phyloP scores from a whole-genome alignment of 2,329 filamentous ascomycete species.

The Colletotrichum noveboracense region DNA sequence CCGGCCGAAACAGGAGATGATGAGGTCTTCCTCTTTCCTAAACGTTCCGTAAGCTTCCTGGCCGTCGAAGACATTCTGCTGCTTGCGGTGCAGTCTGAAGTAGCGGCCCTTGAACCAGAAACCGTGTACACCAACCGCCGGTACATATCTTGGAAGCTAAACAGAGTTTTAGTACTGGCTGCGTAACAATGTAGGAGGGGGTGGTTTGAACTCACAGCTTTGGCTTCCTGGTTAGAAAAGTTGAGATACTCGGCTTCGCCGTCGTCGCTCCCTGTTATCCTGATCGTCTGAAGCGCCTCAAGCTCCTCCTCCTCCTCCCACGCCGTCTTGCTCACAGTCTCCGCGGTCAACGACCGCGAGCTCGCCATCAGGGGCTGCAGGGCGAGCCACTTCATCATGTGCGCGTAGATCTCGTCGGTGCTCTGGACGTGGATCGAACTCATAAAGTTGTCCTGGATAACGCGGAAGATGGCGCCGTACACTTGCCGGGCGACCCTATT shows the following conservation, averaged over 20 bases:
- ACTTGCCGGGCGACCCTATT: slow-evolving; percentile 40
- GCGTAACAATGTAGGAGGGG: background rate
- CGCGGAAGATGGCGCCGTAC: slow-evolving; percentile 34
- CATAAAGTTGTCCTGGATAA: slow-evolving; percentile 53
- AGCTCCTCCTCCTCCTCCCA: slow-evolving; percentile 61
- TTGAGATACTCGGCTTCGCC: slow-evolving; percentile 52
- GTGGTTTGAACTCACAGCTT: slow-evolving; percentile 40
- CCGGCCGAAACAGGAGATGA: slow-evolving; percentile 62
- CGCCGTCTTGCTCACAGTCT: slow-evolving; percentile 58
- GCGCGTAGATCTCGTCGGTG: slow-evolving; percentile 62
- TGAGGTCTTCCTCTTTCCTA: slow-evolving; percentile 57
- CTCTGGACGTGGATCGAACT: slow-evolving; percentile 58
- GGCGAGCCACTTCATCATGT: slow-evolving; percentile 65
- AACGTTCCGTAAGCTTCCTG: slow-evolving; percentile 40
- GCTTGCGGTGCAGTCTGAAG: slow-evolving; percentile 52
- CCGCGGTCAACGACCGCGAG: slow-evolving; percentile 58
- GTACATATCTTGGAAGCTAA: slow-evolving; percentile 56
- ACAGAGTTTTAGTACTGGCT: background rate
- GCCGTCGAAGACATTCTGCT: slow-evolving; percentile 45
- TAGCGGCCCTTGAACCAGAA: slow-evolving; percentile 61
- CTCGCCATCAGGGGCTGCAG: slow-evolving; percentile 55
- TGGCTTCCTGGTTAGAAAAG: slow-evolving; percentile 63
- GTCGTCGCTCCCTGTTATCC: slow-evolving; percentile 40
- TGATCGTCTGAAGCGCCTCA: slow-evolving; percentile 39
- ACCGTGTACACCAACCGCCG: slow-evolving; percentile 55